Conservation (phyloP, 1,139 yeast species). For the Pichia sp. region DNA sequence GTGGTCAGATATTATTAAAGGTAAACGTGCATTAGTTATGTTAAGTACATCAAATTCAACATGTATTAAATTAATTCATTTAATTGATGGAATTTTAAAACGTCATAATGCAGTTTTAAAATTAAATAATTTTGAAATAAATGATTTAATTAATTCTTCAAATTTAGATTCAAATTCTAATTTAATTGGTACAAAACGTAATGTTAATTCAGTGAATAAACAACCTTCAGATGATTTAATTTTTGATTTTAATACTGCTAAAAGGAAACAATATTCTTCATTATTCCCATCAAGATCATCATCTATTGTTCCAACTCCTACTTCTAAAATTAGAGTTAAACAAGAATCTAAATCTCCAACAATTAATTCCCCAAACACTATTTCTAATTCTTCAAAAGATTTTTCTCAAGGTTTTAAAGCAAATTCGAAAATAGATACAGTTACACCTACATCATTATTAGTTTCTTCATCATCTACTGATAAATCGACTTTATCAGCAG, state of each 20-base stretch:
- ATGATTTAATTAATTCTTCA: conserved; percentile 8
- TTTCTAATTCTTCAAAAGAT: not conserved
- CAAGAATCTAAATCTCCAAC: not conserved
- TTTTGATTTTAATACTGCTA: conserved; percentile 11
- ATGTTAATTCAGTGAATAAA: conserved; percentile 1
- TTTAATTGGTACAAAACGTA: conserved; percentile 5
- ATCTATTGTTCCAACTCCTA: not conserved
- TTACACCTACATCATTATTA: conserved; percentile 5
- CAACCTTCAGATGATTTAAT: conserved; percentile 1
- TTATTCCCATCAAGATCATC: conserved; percentile 6
- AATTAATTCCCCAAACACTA: not conserved
- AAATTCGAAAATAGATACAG: not conserved
- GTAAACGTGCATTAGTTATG: conserved; percentile 37
- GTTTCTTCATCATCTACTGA: not conserved
- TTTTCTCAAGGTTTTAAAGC: conserved; percentile 5
- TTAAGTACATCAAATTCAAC: conserved; percentile 42
- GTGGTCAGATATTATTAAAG: conserved; percentile 42
- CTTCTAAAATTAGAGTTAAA: not conserved
- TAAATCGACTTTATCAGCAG: not conserved
- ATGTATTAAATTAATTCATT: conserved; percentile 44
- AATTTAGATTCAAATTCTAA: not conserved
- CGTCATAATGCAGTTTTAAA: conserved; percentile 18
- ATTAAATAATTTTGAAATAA: conserved; percentile 8
- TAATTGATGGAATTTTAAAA: conserved; percentile 38
- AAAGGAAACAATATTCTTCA: conserved; percentile 14